Evolutionary conservation across 257 asterid genomes (phyloP).

Genomic region (Solanum microdontum): DNA sequence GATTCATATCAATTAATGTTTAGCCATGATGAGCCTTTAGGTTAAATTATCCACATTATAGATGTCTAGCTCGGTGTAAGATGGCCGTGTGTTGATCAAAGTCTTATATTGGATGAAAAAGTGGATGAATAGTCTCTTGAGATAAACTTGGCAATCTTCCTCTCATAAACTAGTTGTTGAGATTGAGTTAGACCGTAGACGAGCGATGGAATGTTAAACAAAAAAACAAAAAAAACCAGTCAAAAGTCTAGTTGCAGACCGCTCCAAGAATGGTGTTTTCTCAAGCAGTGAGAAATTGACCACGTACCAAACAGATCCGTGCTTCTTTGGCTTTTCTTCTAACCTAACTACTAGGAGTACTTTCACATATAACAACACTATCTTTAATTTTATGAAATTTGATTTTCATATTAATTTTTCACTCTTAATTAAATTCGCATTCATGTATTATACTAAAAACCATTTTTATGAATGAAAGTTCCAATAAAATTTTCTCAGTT

Average conservation of each 20-base stretch:
- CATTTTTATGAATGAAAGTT: background rate
- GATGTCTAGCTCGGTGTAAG: too few relatives aligned
- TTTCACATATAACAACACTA: background rate
- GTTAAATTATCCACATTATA: background rate
- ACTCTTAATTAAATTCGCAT: background rate
- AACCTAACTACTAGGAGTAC: background rate
- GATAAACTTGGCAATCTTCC: background rate
- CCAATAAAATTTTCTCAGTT: background rate
- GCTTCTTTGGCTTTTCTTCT: background rate
- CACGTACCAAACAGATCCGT: background rate
- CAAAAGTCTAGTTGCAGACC: background rate
- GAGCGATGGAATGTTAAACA: background rate
- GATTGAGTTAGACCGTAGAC: background rate
- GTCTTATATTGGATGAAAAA: background rate
- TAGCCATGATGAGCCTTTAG: background rate
- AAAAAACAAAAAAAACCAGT: background rate
- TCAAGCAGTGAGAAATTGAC: slow-evolving; percentile 2
- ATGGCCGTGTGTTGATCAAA: too few relatives aligned
- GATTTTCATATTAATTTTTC: background rate
- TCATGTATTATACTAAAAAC: background rate
- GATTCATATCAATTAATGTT: too few relatives aligned
- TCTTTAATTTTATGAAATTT: background rate
- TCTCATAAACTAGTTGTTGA: too few relatives aligned
- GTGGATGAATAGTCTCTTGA: too few relatives aligned
- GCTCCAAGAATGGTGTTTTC: slow-evolving; percentile 1